phyloP scores from a whole-genome alignment of 2,329 filamentous ascomycete species.

The Claviceps sp. region DNA sequence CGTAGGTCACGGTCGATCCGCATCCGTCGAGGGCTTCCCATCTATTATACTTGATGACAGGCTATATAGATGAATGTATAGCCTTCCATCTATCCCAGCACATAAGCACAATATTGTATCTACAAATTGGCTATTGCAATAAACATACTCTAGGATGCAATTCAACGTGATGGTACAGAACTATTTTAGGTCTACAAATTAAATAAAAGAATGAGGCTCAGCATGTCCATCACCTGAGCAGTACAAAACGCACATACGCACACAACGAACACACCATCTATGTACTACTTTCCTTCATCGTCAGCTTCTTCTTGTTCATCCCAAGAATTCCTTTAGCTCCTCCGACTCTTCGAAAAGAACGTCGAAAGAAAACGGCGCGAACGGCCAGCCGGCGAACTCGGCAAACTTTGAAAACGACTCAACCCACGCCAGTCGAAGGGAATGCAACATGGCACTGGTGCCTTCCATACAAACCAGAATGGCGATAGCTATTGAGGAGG shows the following conservation, averaged over 20 bases:
- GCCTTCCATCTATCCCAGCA: background rate
- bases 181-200: constrained; percentile 17
- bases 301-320: constrained; percentile 15
- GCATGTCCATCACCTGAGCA: background rate
- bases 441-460: constrained; percentile 90
- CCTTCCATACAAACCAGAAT: constrained; percentile 91
- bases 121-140: background rate
- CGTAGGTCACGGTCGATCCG: background rate
- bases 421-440: constrained; percentile 84
- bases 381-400: constrained; percentile 76
- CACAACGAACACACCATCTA: background rate
- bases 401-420: constrained; percentile 98
- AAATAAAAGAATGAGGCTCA: constrained; percentile 10
- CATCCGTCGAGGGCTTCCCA: too few species aligned
- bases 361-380: constrained; percentile 81
- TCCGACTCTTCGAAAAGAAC: constrained; percentile 72
- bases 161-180: constrained; percentile 16
- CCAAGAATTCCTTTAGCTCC: constrained; percentile 41
- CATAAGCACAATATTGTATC: background rate
- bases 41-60: too few species aligned
- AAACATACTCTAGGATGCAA: constrained; percentile 7
- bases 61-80: background rate
- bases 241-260: background rate
- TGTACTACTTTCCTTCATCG: background rate
- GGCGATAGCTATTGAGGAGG: constrained; percentile 23